Base-by-base conservation (phyloP, 208 protist species). In the Trypanosoma melophagium region DNA sequence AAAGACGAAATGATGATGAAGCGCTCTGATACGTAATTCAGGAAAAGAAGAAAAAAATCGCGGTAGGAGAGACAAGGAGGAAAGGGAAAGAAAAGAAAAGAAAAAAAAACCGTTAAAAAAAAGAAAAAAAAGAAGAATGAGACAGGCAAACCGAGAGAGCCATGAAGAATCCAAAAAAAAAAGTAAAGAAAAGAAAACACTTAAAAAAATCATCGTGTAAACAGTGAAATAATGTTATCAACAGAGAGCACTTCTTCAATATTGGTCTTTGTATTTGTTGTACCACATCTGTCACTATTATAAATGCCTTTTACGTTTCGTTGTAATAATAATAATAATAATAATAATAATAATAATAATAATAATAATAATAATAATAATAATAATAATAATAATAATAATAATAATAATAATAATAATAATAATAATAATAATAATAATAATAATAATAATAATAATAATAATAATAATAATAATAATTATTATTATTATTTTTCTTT, bases 161-260 rank as follows among this genome's bases (percentile, higher is more conserved):
- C 41, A 71, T 8, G 19, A 65, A 55, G 28, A 72, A 72, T 55
- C 38, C 4, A 58, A 56, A 44, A 0, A 22, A 19, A 54, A 53
- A 40, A 41, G 31, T 49, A 55, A 13, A 57, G 21, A 41, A 55
- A 57, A 44, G 17, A 42, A n/a, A 45, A 47, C 10, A 31, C 8
- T 52, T 35, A 12, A 49, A 35, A 35, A 35, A 35, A 35, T 35
- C 28, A 35, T 35, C 28, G 28, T 35, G 28, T 35, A 35, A 35
- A 35, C 28, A 35, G 28, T 35, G 28, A 35, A 35, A 35, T 7
- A 35, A 35, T 35, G 28, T 35, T 35, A 35, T 7, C 28, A 35
- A 35, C 28, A 35, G 5, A 35, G 1, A 59, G 57, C 2, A 72
- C 44, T 24, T 9, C 4, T 42, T 25, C 54, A 35, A 49, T 68